phyloP scores from a whole-genome alignment of 352 stramenopile genomes.

The Globisporangium iwayamae region DNA sequence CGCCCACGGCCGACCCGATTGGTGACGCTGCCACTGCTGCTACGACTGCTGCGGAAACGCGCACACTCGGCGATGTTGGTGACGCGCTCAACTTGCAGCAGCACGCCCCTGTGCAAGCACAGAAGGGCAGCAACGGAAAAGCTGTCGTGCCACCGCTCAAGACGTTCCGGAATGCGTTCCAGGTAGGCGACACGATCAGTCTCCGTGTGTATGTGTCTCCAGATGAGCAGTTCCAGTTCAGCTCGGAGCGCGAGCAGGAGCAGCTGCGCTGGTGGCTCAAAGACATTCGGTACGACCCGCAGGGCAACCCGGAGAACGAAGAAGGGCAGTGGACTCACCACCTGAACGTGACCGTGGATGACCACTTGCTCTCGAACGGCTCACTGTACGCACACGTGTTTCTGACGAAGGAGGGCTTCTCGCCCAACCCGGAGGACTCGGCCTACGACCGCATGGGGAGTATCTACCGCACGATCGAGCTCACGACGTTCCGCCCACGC shows the following conservation, averaged over 20 bases:
- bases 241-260: conserved; percentile 43
- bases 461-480: conserved; percentile 55
- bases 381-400: conserved; percentile 87
- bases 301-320: conserved; percentile 40
- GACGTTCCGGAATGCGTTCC: conserved; percentile 57
- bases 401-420: conserved; percentile 66
- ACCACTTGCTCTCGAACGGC: conserved; percentile 63
- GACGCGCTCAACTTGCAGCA: conserved; percentile 16
- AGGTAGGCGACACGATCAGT: conserved; percentile 40
- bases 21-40: conserved; percentile 2
- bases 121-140: background rate
- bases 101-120: background rate
- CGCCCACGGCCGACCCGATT: conserved; percentile 18
- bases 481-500: conserved; percentile 75
- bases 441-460: conserved; percentile 52
- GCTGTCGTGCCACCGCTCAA: conserved; percentile 18
- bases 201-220: conserved; percentile 70
- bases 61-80: conserved; percentile 2
- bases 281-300: conserved; percentile 48
- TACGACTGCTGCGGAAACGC: background rate
- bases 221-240: conserved; percentile 46
- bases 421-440: conserved; percentile 58
- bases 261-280: conserved; percentile 57
- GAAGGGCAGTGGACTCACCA: conserved; percentile 42
- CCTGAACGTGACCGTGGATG: conserved; percentile 76